Conservation (phyloP, 768 basidiomycete species). For the Mycena rosella region DNA sequence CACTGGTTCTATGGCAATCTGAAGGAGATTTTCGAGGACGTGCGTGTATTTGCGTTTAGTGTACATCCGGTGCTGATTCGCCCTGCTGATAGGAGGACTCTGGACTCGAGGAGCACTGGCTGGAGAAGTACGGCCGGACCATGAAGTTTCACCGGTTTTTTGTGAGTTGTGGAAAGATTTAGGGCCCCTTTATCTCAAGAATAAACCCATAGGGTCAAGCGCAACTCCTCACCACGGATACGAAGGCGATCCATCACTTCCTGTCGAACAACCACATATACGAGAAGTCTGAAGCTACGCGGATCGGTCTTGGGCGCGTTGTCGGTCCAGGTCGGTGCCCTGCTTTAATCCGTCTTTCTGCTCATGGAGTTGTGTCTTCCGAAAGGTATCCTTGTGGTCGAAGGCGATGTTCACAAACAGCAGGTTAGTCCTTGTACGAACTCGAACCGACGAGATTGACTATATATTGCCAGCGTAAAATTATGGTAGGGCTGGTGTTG, state of each 20-base stretch:
- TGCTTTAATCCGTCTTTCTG: not conserved
- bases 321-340: conserved; percentile 22
- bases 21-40: conserved; percentile 14
- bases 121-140: conserved; percentile 1
- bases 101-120: conserved; percentile 13
- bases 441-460: not conserved
- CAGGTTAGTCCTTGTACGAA: conserved; percentile 29
- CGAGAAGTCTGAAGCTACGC: conserved; percentile 11
- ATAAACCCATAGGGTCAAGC: not conserved
- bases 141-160: not conserved
- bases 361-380: not conserved
- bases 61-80: not conserved
- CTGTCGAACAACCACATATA: conserved; percentile 21
- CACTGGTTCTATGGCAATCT: conserved; percentile 29
- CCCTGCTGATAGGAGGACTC: not conserved
- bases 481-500: conserved; percentile 36
- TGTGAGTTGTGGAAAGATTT: not conserved
- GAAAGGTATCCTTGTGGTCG: conserved; percentile 52
- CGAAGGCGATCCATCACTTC: conserved; percentile 27
- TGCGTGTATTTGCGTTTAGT: not conserved
- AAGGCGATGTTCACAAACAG: conserved; percentile 42
- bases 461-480: conserved; percentile 36
- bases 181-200: not conserved
- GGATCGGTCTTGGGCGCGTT: conserved; percentile 13
- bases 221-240: conserved; percentile 8